These are phyloP conservation scores for Phyllachora maydis DNA, from an alignment of 2,329 filamentous ascomycete genomes.

Conservation along the genomic window DNA sequence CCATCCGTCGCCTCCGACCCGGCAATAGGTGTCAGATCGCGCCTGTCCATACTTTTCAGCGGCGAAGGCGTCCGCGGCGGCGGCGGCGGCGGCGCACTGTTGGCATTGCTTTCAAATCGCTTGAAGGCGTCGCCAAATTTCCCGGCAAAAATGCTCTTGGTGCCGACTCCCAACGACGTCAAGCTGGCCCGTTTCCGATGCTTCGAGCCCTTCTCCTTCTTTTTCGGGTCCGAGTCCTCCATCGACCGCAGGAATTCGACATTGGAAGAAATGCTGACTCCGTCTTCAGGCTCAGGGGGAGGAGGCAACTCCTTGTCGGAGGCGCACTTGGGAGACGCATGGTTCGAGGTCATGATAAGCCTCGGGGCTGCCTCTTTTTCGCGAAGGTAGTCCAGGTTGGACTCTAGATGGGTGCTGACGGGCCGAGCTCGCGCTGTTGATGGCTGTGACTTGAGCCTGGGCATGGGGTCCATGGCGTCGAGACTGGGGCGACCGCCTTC, in stretches of 20 bases:
- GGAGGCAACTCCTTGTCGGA: constrained; percentile 17
- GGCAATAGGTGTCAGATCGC: constrained; percentile 46
- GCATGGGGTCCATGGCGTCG: constrained; percentile 38
- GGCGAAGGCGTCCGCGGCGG: constrained; percentile 25
- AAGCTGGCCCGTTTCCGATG: constrained; percentile 56
- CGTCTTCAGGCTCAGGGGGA: constrained; percentile 26
- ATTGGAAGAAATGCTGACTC: constrained; percentile 53
- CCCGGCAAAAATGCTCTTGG: constrained; percentile 67
- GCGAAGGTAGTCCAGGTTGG: constrained; percentile 63
- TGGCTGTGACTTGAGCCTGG: constrained; percentile 28
- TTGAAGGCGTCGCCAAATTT: constrained; percentile 91
- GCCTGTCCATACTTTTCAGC: constrained; percentile 23
- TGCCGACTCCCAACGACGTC: constrained; percentile 42
- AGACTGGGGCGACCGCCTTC: constrained; percentile 46
- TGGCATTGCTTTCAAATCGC: constrained; percentile 50
- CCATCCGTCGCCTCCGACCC: constrained; percentile 56
- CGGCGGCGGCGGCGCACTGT: constrained; percentile 7
- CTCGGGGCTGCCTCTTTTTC: constrained; percentile 44
- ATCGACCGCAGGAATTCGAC: constrained; percentile 65
- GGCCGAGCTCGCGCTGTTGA: too few relatives aligned
- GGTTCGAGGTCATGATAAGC: constrained; percentile 14
- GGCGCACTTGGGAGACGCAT: constrained; percentile 13
- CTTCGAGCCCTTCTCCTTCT: constrained; percentile 28
- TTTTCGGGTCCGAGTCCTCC: constrained; percentile 41
- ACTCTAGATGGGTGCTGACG: constrained; percentile 64